phyloP scores from a whole-genome alignment of 371 early-diverging fungal species.

The Rhizopus sp. region DNA sequence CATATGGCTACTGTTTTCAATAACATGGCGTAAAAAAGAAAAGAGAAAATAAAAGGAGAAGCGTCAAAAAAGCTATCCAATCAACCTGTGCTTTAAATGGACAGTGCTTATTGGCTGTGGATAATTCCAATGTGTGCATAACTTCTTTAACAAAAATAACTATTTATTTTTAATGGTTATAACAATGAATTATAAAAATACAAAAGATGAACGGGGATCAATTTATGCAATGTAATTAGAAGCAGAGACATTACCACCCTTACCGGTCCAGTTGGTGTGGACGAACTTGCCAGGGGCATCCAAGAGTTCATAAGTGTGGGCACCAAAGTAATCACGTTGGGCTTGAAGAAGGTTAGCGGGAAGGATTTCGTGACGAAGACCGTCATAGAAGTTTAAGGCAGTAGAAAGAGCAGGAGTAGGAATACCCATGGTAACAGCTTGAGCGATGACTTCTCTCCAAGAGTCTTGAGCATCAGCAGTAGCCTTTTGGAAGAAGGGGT shows the following conservation, averaged over 20 bases:
- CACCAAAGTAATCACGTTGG: conserved; percentile 99
- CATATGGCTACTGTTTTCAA: not conserved
- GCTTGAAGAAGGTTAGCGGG: conserved; percentile 98
- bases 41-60: not conserved
- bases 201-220: conserved; percentile 2
- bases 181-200: conserved; percentile 7
- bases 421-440: conserved; percentile 83
- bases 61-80: not conserved
- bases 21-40: conserved; percentile 9
- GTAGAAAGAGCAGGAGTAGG: conserved; percentile 92
- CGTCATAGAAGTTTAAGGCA: conserved; percentile 96
- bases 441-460: conserved; percentile 90
- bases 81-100: no score
- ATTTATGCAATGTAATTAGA: conserved; percentile 48
- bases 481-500: conserved; percentile 93
- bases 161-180: not conserved
- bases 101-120: no score
- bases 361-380: conserved; percentile 85
- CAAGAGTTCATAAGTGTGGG: conserved; percentile 94
- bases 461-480: conserved; percentile 80
- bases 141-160: conserved; percentile 2
- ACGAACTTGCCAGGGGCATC: conserved; percentile 76
- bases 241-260: conserved; percentile 77
- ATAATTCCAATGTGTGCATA: not conserved
- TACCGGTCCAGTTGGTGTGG: conserved; percentile 98